Percentiles rank a stretch among this genome's conserved stretches.
phyloP scores from a whole-genome alignment of 345 rosid genomes.

The Bruguiera gymnorhiza region DNA sequence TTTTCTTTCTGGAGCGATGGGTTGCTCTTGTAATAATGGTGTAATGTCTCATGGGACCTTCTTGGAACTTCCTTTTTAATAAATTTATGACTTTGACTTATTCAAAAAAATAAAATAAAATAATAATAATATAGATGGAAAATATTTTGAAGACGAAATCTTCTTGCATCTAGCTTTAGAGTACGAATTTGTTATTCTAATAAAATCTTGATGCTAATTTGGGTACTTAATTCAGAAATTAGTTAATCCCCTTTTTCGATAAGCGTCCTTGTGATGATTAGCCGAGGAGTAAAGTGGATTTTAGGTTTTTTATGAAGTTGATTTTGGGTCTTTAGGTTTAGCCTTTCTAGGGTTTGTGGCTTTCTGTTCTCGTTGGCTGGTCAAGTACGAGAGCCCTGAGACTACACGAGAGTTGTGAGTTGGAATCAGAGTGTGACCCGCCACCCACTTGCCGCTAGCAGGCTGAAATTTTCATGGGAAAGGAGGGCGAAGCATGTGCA shows the following conservation, averaged over 20 bases:
- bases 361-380: neutral
- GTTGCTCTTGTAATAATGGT: no score
- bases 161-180: no score
- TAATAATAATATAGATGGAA: no score
- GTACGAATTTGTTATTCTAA: neutral
- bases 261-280: constrained; percentile 23
- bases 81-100: no score
- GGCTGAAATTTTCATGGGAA: constrained; percentile 27
- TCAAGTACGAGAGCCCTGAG: constrained; percentile 12
- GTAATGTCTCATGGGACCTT: no score
- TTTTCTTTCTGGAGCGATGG: no score
- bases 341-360: constrained; percentile 4
- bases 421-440: constrained; percentile 24
- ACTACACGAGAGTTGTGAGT: constrained; percentile 19
- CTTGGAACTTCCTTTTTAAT: no score
- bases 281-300: constrained; percentile 17
- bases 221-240: constrained; percentile 16
- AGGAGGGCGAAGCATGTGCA: constrained; percentile 56
- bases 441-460: constrained; percentile 25
- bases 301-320: constrained; percentile 8
- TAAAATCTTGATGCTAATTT: constrained; percentile 16
- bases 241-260: constrained; percentile 11
- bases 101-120: no score
- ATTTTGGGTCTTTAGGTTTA: neutral
- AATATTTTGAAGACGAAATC: no score